Conservation (phyloP, 345 rosid species). For the Salix brachista region DNA sequence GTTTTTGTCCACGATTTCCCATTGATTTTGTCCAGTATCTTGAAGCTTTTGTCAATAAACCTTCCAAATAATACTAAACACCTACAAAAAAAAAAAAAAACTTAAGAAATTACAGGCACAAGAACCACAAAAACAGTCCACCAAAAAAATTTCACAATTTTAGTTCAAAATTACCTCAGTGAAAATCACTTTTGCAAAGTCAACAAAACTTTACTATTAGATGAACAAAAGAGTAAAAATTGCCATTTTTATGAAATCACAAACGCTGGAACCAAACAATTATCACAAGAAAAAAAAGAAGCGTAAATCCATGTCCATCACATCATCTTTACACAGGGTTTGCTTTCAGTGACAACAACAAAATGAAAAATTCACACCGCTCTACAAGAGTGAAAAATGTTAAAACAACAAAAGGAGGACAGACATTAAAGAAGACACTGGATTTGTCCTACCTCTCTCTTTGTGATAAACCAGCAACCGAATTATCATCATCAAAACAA, state of each 20-base stretch:
- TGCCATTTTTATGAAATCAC: neutral
- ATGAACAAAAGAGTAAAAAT: neutral
- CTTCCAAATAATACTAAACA: neutral
- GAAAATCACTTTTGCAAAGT: neutral
- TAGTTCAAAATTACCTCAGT: neutral
- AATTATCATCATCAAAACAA: neutral
- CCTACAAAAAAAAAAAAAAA: neutral
- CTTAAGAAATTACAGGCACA: neutral
- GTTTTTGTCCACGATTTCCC: constrained; percentile 92
- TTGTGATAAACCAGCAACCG: neutral
- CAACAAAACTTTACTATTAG: neutral
- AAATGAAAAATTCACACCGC: neutral
- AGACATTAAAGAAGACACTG: neutral
- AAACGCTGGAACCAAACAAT: neutral
- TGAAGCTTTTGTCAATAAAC: neutral
- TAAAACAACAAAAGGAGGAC: neutral
- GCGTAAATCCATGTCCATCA: neutral
- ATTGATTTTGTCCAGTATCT: constrained; percentile 25
- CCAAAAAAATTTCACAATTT: neutral
- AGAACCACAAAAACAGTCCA: neutral
- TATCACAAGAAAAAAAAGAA: neutral
- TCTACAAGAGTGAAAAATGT: neutral
- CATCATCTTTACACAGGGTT: neutral
- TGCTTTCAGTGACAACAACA: neutral
- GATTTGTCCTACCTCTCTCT: neutral